Evolutionary conservation across 2,329 filamentous ascomycete species (phyloP).

Genomic region (Neonectria coccinea): DNA sequence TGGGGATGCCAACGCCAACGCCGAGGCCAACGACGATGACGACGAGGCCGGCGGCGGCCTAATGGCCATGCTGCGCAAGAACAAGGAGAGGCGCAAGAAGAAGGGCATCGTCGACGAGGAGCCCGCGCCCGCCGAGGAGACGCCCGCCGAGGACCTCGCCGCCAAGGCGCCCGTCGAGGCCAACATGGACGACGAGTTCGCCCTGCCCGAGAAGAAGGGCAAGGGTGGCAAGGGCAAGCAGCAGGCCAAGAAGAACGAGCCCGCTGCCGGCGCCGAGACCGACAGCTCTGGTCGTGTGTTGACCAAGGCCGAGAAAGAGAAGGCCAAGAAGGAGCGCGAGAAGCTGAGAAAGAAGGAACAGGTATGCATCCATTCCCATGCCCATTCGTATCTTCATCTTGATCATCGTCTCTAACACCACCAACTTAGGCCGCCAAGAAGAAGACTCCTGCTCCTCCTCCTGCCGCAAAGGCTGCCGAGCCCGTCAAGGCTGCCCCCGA

Average conservation of each 20-base stretch:
- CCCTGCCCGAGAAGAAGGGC: conserved; percentile 80
- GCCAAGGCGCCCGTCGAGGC: conserved; percentile 84
- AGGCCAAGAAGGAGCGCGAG: conserved; percentile 96
- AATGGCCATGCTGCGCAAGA: conserved; percentile 84
- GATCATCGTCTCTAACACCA: conserved; percentile 23
- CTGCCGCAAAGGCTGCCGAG: conserved; percentile 39
- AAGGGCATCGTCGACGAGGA: conserved; percentile 79
- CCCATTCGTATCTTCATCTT: too few species aligned
- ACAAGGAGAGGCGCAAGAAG: conserved; percentile 89
- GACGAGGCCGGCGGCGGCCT: conserved; percentile 72
- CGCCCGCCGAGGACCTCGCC: conserved; percentile 72
- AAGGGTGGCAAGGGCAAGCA: conserved; percentile 66
- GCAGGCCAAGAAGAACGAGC: conserved; percentile 58
- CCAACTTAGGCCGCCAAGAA: conserved; percentile 78
- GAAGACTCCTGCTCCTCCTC: conserved; percentile 63
- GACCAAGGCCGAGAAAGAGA: conserved; percentile 99
- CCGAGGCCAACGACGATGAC: conserved; percentile 63
- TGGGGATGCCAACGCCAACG: conserved; percentile 61
- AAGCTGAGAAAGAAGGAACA: conserved; percentile 99
- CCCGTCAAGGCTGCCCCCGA: conserved; percentile 57
- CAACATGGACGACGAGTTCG: conserved; percentile 86
- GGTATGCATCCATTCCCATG: conserved; percentile 59
- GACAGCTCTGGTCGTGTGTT: conserved; percentile 76
- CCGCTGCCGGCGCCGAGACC: conserved; percentile 65
- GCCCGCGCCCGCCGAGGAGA: conserved; percentile 54